These are phyloP conservation scores for Microdochium trichocladiopsis DNA, from an alignment of 2,329 filamentous ascomycete genomes.

Conservation along the genomic window DNA sequence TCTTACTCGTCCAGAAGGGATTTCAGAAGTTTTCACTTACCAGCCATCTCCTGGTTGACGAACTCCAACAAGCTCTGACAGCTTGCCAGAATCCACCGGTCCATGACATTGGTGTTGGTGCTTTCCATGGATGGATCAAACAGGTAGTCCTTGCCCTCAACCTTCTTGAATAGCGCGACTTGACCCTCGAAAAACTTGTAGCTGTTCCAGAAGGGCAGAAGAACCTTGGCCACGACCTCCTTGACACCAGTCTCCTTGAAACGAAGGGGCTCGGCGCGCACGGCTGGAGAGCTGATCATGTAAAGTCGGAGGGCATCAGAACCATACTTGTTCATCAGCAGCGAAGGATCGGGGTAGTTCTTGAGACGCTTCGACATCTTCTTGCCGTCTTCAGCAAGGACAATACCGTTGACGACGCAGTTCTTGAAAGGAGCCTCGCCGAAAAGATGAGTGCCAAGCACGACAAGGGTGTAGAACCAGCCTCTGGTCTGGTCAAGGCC, in stretches of 20 bases:
- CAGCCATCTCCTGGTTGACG: constrained; percentile 86
- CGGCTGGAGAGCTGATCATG: constrained; percentile 92
- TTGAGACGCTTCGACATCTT: constrained; percentile 98
- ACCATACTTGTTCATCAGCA: constrained; percentile 82
- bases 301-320: constrained; percentile 92
- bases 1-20: neutral
- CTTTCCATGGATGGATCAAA: constrained; percentile 73
- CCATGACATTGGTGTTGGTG: constrained; percentile 86
- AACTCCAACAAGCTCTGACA: constrained; percentile 88
- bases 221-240: constrained; percentile 86
- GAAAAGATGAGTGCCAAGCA: constrained; percentile 83
- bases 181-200: constrained; percentile 96
- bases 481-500: constrained; percentile 89
- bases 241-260: constrained; percentile 93
- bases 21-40: constrained; percentile 32
- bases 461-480: constrained; percentile 93
- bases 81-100: constrained; percentile 88
- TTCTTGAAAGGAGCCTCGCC: constrained; percentile 85
- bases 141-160: constrained; percentile 65
- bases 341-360: constrained; percentile 84
- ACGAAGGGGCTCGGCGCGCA: constrained; percentile 79
- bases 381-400: constrained; percentile 89
- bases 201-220: constrained; percentile 90
- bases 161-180: constrained; percentile 79
- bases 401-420: constrained; percentile 93